A percentile compares a stretch with the other conserved stretches of the same genome.
Evolutionary conservation across 345 rosid species (phyloP).

Genomic region (Moringa oleifera): DNA sequence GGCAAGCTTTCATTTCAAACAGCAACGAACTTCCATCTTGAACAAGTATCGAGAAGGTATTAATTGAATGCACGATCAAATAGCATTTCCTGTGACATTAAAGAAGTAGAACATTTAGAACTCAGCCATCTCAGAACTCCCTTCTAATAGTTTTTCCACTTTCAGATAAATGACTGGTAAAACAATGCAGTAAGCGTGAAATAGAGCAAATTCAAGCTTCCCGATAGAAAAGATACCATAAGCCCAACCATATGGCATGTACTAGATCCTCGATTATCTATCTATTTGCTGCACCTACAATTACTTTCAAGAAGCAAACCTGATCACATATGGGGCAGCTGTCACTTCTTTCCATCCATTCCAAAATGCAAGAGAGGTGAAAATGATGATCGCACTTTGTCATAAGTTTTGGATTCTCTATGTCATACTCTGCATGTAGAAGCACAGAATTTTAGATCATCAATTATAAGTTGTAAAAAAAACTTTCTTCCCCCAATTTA

Average conservation of each 20-base stretch:
- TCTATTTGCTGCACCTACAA: background rate
- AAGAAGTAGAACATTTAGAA: background rate
- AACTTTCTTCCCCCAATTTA: background rate
- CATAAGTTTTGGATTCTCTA: slow-evolving; percentile 70
- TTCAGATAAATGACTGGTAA: background rate
- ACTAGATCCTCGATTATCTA: too few species aligned
- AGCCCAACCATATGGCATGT: background rate
- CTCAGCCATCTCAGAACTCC: background rate
- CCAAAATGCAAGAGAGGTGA: slow-evolving; percentile 82
- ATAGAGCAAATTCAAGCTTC: background rate
- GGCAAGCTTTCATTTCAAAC: slow-evolving; percentile 13
- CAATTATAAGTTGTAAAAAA: background rate
- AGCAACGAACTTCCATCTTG: slow-evolving; percentile 13
- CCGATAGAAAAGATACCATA: background rate
- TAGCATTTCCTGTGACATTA: slow-evolving; percentile 34
- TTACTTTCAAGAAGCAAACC: slow-evolving; percentile 36
- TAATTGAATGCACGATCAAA: slow-evolving; percentile 27
- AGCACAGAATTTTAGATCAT: slow-evolving; percentile 11
- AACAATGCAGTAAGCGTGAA: background rate
- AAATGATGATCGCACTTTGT: slow-evolving; percentile 82
- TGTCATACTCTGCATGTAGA: slow-evolving; percentile 62
- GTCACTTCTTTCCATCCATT: slow-evolving; percentile 94
- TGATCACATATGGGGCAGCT: slow-evolving; percentile 81
- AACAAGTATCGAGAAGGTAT: slow-evolving; percentile 6
- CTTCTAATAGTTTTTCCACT: background rate